Evolutionary conservation across 1,284 basidiomycete species (phyloP).

Genomic region (Ceratobasidium sp.): DNA sequence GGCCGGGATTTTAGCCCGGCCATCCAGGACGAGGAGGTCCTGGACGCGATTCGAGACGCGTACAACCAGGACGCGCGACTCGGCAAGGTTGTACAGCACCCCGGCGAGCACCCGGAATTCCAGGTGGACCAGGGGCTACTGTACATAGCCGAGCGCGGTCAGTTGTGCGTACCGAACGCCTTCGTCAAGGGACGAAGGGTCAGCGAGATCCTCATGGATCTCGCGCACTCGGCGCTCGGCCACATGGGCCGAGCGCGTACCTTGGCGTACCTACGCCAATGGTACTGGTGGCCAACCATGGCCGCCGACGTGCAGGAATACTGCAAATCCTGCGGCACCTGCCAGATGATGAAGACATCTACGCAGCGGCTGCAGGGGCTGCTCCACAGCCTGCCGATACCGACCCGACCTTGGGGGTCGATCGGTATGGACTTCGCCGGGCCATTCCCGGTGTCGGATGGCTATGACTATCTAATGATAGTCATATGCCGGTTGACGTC

Average conservation of each 20-base stretch:
- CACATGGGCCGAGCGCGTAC: slow-evolving; percentile 51
- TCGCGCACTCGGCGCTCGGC: slow-evolving; percentile 14
- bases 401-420: slow-evolving; percentile 57
- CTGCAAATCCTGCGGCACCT: slow-evolving; percentile 45
- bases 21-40: background rate
- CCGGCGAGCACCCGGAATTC: slow-evolving; percentile 53
- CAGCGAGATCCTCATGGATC: slow-evolving; percentile 50
- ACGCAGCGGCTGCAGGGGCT: slow-evolving; percentile 54
- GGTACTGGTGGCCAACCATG: slow-evolving; percentile 51
- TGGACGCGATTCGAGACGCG: background rate
- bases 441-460: slow-evolving; percentile 57
- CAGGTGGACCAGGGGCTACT: slow-evolving; percentile 52
- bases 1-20: background rate
- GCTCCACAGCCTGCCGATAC: slow-evolving; percentile 57
- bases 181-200: slow-evolving; percentile 39
- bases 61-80: background rate
- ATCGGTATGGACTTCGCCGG: slow-evolving; percentile 65
- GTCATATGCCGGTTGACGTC: slow-evolving; percentile 59
- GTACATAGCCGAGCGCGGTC: slow-evolving; percentile 48
- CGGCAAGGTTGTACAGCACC: background rate
- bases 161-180: slow-evolving; percentile 59
- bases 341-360: slow-evolving; percentile 42
- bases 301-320: slow-evolving; percentile 43
- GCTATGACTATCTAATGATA: slow-evolving; percentile 57
- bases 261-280: slow-evolving; percentile 19